These are phyloP conservation scores for Coemansia aciculifera DNA, from an alignment of 192 early-diverging fungal species.

Conservation along the genomic window DNA sequence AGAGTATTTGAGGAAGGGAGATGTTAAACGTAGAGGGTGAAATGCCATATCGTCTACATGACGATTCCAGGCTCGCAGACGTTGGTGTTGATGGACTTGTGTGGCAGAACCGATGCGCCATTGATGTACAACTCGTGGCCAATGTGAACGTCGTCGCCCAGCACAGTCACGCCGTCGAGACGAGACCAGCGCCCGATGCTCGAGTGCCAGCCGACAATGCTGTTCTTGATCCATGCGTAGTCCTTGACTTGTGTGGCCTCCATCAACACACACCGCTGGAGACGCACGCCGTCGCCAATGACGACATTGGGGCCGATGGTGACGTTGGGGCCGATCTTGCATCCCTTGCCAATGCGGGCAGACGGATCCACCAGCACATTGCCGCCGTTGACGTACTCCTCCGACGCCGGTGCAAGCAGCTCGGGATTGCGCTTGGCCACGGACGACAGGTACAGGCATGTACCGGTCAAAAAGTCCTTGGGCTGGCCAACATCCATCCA, in stretches of 20 bases:
- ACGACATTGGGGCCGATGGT: slow-evolving; percentile 89
- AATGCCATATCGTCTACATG: slow-evolving; percentile 66
- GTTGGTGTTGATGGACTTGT: slow-evolving; percentile 88
- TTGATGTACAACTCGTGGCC: slow-evolving; percentile 93
- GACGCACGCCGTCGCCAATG: slow-evolving; percentile 92
- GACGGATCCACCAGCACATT: slow-evolving; percentile 91
- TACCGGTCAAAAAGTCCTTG: slow-evolving; percentile 95
- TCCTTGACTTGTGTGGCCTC: slow-evolving; percentile 83
- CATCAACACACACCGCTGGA: slow-evolving; percentile 86
- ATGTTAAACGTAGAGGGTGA: neutral
- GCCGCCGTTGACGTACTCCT: slow-evolving; percentile 74
- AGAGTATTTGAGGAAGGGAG: neutral
- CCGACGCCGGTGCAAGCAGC: slow-evolving; percentile 64
- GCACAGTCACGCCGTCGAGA: slow-evolving; percentile 90
- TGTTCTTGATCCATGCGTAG: slow-evolving; percentile 84
- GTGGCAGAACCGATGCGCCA: slow-evolving; percentile 93
- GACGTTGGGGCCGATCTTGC: slow-evolving; percentile 97
- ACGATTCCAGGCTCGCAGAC: slow-evolving; percentile 93
- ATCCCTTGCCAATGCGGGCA: slow-evolving; percentile 92
- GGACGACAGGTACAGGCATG: slow-evolving; percentile 87
- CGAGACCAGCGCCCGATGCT: slow-evolving; percentile 94
- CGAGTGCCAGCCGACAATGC: slow-evolving; percentile 96
- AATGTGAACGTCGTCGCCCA: slow-evolving; percentile 96
- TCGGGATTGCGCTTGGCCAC: slow-evolving; percentile 76
- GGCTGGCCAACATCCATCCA: slow-evolving; percentile 99